These are phyloP conservation scores for Lumnitzera racemosa DNA, from an alignment of 345 rosid species.

Conservation along the genomic window DNA sequence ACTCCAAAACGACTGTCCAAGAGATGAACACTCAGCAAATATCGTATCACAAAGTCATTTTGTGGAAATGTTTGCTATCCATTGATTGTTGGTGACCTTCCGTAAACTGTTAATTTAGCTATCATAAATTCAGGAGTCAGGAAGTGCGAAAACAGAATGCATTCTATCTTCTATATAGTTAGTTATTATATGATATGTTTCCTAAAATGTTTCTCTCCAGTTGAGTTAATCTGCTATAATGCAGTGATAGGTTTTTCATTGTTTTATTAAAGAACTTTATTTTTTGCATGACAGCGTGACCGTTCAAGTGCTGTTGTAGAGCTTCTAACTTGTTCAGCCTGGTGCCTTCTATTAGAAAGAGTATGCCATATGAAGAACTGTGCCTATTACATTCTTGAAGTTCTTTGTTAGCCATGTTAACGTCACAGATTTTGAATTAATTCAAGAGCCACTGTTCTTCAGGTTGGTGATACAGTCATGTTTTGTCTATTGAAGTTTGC, in stretches of 20 bases:
- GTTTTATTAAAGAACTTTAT: background rate
- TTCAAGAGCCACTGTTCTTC: conserved; percentile 5
- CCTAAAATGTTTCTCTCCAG: too few relatives aligned
- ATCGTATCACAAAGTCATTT: too few relatives aligned
- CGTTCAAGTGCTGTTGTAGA: conserved; percentile 42
- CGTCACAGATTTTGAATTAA: background rate
- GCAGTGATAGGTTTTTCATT: background rate
- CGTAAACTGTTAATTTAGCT: too few relatives aligned
- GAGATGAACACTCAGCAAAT: too few relatives aligned
- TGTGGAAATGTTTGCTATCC: too few relatives aligned
- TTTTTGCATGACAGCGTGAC: conserved; percentile 27
- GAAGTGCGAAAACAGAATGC: too few relatives aligned
- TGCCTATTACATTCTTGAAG: conserved; percentile 2
- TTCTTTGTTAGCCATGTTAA: background rate
- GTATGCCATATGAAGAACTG: conserved; percentile 23
- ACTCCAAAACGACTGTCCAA: too few relatives aligned
- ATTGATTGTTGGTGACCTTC: too few relatives aligned
- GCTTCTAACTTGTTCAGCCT: conserved; percentile 46
- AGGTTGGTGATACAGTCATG: conserved; percentile 74
- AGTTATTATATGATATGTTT: too few relatives aligned
- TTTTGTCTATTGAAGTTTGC: conserved; percentile 47
- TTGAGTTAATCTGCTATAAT: background rate
- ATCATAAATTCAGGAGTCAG: too few relatives aligned
- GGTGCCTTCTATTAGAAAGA: conserved; percentile 66
- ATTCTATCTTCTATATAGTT: too few relatives aligned